Evolutionary conservation across 768 basidiomycete species (phyloP).

Genomic region (Mrakia gelida): DNA sequence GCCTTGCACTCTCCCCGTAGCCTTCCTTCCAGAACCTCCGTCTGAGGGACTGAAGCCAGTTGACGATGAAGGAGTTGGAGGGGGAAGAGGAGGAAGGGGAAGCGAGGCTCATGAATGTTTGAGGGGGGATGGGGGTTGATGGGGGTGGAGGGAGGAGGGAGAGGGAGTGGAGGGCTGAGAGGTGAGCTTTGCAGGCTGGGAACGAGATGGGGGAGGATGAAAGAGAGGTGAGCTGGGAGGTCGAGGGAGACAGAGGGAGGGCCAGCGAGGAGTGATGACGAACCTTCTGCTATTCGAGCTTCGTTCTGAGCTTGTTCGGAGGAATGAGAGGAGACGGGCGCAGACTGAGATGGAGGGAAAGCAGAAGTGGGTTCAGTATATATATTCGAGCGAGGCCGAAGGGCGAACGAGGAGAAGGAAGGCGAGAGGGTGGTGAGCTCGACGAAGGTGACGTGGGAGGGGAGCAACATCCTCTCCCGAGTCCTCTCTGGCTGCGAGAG

Average conservation of each 20-base stretch:
- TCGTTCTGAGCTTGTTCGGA: background rate
- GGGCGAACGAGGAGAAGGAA: background rate
- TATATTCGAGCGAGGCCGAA: background rate
- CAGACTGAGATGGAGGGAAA: background rate
- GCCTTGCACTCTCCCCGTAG: background rate
- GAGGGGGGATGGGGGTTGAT: constrained; percentile 2
- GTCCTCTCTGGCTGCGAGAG: too few relatives aligned
- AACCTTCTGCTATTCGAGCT: constrained; percentile 8
- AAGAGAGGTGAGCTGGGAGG: background rate
- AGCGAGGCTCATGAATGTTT: constrained; percentile 12
- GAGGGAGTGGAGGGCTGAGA: constrained; percentile 4
- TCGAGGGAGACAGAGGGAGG: background rate
- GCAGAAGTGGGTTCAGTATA: background rate
- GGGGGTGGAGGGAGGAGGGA: background rate
- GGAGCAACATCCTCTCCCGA: too few relatives aligned
- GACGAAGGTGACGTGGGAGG: too few relatives aligned
- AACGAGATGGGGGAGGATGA: background rate
- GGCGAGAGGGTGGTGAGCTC: background rate
- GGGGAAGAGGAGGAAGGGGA: background rate
- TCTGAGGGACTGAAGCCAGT: background rate
- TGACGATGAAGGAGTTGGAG: background rate
- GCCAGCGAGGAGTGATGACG: background rate
- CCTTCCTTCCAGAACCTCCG: constrained; percentile 19
- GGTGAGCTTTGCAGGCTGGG: constrained; percentile 25
- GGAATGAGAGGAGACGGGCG: background rate